Base-by-base conservation (phyloP, 2,329 filamentous ascomycete species). In the Myriosclerotinia scirpicola region DNA sequence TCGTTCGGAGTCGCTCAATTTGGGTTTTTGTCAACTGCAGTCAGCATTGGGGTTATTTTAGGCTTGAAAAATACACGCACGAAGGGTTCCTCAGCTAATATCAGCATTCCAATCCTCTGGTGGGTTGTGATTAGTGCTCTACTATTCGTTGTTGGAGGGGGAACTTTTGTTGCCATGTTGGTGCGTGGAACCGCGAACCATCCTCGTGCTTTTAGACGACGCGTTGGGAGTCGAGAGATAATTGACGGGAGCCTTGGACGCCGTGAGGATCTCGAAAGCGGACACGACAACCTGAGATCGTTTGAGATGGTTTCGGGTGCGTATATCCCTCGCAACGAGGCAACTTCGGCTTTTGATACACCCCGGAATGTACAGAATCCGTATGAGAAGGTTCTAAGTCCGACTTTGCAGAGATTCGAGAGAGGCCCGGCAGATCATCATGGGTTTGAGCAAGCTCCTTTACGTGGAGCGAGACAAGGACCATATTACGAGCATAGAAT, bases 301-400 rank as follows among this genome's bases (percentile, higher is more conserved):
- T 61, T 61, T 5, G 58, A 61, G 36, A 61, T 61, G 58, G 44
- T 40, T 17, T 46, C 58, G 0, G 15, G 34, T 8, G n/a, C 34
- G 4, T 34, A 20, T 50, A 12, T 20, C 20, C 44, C 46, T 26
- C 58, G 46, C 1, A 44, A 12, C 5, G 30, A 36, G 9, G 34
- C 44, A 4, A n/a, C 50, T 15, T 36, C 44, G 7, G 22, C 46
- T 17, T 61, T 61, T 14, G 42, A 46, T 9, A 38, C 44, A 15
- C 46, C 44, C 2, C 15, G 26, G 22, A 38, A 12, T 1, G 34
- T 26, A 9, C 46, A 50, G 17, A 50, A 50, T 17, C 5, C 20
- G 6, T 11, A 50, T 61, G 2, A 12, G 12, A n/a, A 40, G n/a
- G 30, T 38, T 8, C n/a, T 17, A 14, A n/a, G n/a, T 22, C 58